Evolutionary conservation across 768 basidiomycete genomes (phyloP), one percentile per base, ranked within the genome.

Genomic region (Tylopilus sp.): DNA sequence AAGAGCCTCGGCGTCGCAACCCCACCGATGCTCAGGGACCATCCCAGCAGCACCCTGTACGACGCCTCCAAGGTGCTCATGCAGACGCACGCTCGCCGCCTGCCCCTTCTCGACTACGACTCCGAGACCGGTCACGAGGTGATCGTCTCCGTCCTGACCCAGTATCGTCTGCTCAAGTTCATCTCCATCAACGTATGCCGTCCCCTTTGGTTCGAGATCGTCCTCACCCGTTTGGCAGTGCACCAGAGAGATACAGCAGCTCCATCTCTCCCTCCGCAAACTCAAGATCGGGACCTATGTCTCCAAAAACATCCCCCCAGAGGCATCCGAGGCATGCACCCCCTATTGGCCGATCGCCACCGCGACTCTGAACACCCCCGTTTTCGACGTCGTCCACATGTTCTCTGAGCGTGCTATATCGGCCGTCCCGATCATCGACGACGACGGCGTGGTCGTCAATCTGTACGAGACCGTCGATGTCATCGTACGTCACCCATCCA

Each of bases 381-480:
- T 99, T 3, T 98, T 97, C 63, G 94, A 98, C 64, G 93, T 98
- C 54, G 97, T 98, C 3, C 97, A 99, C 66, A 93, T 96, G 88
- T 98, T 98, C 70, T 96, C 92, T 0, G 90, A 94, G 70, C 82
- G 88, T 38, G 87, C 94, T 25, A 97, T 99, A 60, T 94, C 92
- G 10, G 96, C 96, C 6, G 96, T 99, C 6, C 97, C 97, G 9
- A 98, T 99, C 66, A 80, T 98, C 28, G 92, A 99, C 62, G 83
- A 89, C 53, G 81, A 92, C 9, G 96, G 96, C 10, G 81, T 94
- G 48, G 97, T 99, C 37, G 80, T 98, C 58, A 95, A 99, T 67
- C 72, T 99, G 44, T 99, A 98, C 67, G 97, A 99, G 72, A 98
- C 97, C 6, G 97, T 99, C 22, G 97, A 99, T 76, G 96, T 99